Evolutionary conservation across 768 basidiomycete species (phyloP), one percentile per base, ranked within the genome.

Genomic region (Xanthoconium purpureum): DNA sequence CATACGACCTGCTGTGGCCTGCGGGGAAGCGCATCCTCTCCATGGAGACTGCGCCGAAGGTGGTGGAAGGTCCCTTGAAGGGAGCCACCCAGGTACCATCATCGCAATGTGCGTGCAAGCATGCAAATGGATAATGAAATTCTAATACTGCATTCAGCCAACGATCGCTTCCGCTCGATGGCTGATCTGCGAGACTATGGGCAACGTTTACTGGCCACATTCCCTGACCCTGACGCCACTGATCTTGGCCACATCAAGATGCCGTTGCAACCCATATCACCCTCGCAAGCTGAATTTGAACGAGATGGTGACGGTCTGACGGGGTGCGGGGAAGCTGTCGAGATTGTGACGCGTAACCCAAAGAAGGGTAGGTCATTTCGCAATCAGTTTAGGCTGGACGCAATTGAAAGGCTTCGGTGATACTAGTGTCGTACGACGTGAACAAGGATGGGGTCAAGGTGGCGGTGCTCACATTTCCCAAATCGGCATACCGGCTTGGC

Each of bases 391-490:
- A 0, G 42, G 33, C 14, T 6, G 33, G 20, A 10, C 5, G 28
- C 14, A 28, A 24, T 32, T 18, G 17, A 24, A 53, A 12, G 28
- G 20, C n/a, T n/a, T n/a, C n/a, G 38, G 28, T 15, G 24, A 24
- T 24, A 24, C 24, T 62, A 96, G 94, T 88, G 38, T 94, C 94
- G 1, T 98, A 93, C 72, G 95, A 98, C 73, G 94, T 98, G 53
- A 90, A 87, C 67, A 97, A 98, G 76, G 92, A 96, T 36, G 93
- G 90, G 0, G 82, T 89, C 37, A 84, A 85, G 40, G 93, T 98
- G 55, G 95, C 96, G 7, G 86, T 91, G 37, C 72, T 99, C 14
- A 97, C 94, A 0, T 91, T 99, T 60, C 85, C 90, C 28, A 98
- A 98, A 73, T 85, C 88, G 39, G 89, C 91, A 0, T 98, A 91